phyloP scores from a whole-genome alignment of 257 asterid species.

The Solanum infundibuliforme region DNA sequence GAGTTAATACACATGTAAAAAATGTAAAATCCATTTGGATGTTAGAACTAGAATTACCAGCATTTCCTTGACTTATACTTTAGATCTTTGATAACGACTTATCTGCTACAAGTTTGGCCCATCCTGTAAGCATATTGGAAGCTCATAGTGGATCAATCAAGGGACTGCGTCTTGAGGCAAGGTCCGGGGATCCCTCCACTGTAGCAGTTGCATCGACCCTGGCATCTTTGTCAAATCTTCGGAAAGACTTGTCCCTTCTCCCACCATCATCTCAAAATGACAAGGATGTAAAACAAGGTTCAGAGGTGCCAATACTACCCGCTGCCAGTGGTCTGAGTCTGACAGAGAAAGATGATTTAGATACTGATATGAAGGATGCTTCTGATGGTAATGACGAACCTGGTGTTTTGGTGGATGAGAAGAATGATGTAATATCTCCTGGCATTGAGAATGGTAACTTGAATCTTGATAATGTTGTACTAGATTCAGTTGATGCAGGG shows the following conservation, averaged over 20 bases:
- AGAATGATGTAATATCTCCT: slow-evolving; percentile 34
- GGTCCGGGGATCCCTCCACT: slow-evolving; percentile 67
- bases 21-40: background rate
- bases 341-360: slow-evolving; percentile 34
- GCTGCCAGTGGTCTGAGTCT: slow-evolving; percentile 42
- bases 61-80: background rate
- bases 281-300: slow-evolving; percentile 38
- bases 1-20: background rate
- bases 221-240: slow-evolving; percentile 57
- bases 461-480: slow-evolving; percentile 15
- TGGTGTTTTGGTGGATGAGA: slow-evolving; percentile 18
- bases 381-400: slow-evolving; percentile 37
- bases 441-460: slow-evolving; percentile 29
- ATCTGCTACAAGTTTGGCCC: slow-evolving; percentile 27
- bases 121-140: slow-evolving; percentile 59
- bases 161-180: slow-evolving; percentile 58
- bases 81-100: slow-evolving; percentile 16
- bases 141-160: slow-evolving; percentile 57
- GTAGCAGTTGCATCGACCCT: slow-evolving; percentile 68
- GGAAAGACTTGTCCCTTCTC: slow-evolving; percentile 42
- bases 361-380: slow-evolving; percentile 51
- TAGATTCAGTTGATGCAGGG: slow-evolving; percentile 35
- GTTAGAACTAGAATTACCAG: background rate
- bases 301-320: slow-evolving; percentile 50
- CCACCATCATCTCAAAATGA: slow-evolving; percentile 52